These are phyloP conservation scores for Codiaeum variegatum DNA, from an alignment of 441 rosid genomes.

Conservation along the genomic window DNA sequence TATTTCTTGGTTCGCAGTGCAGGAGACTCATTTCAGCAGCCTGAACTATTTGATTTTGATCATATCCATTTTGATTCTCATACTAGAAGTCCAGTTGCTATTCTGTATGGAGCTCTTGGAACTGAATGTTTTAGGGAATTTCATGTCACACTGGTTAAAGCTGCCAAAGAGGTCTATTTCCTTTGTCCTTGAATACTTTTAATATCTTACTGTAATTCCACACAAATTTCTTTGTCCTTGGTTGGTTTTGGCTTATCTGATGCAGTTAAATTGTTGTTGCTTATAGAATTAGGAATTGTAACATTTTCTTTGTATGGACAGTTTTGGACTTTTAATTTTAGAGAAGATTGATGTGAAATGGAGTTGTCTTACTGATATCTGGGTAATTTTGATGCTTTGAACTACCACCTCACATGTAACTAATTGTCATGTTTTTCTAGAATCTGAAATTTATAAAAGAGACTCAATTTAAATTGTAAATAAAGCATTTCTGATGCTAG, in stretches of 20 bases:
- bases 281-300: not conserved
- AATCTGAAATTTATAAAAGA: not conserved
- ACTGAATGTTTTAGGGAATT: conserved; percentile 80
- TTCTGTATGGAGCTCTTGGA: conserved; percentile 94
- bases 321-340: not conserved
- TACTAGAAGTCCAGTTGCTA: conserved; percentile 59
- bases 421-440: not conserved
- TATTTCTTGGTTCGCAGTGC: conserved; percentile 40
- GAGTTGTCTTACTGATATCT: not conserved
- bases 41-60: conserved; percentile 89
- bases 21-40: conserved; percentile 69
- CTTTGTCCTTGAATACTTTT: conserved; percentile 9
- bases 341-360: not conserved
- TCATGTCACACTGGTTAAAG: conserved; percentile 62
- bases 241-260: conserved; percentile 1
- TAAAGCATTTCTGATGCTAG: not conserved
- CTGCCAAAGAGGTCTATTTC: conserved; percentile 65
- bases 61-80: conserved; percentile 73
- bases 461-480: not conserved
- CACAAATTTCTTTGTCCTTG: not conserved
- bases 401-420: not conserved
- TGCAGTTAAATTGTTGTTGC: conserved; percentile 7
- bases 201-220: not conserved
- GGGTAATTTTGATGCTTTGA: not conserved
- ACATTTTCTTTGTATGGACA: not conserved